Conservation (phyloP, 495 filamentous ascomycete genomes). For the Xylaria cubensis region DNA sequence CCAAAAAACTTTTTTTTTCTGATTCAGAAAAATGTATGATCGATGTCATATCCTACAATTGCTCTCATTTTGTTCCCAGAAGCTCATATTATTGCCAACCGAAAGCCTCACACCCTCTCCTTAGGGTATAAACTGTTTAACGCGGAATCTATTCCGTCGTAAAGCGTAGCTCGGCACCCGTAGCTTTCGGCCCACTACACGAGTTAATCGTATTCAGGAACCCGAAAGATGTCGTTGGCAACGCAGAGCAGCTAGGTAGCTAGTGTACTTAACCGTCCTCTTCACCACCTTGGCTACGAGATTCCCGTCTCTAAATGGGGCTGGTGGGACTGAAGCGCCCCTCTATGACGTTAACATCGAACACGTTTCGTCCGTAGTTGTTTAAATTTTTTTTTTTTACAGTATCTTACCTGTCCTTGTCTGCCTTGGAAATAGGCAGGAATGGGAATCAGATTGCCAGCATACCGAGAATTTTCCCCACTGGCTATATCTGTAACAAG, state of each 20-base stretch:
- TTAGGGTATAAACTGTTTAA: background rate
- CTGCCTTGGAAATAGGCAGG: conserved; percentile 3
- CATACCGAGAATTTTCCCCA: background rate
- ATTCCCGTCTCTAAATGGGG: conserved; percentile 10
- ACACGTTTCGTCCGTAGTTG: conserved; percentile 4
- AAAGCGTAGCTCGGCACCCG: background rate
- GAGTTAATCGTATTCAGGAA: conserved; percentile 16
- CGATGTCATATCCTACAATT: background rate
- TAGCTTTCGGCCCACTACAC: conserved; percentile 2
- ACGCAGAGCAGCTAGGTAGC: background rate
- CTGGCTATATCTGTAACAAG: background rate
- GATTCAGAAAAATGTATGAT: background rate
- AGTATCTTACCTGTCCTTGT: background rate
- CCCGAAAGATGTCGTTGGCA: conserved; percentile 3
- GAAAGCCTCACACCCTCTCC: background rate
- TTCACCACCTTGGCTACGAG: background rate
- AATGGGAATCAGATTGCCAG: background rate
- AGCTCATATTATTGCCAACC: background rate
- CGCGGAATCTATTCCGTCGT: background rate
- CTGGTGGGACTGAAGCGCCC: conserved; percentile 13
- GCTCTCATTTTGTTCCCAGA: background rate
- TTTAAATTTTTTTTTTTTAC: background rate
- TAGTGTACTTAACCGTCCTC: conserved; percentile 1
- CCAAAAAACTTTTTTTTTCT: too few species aligned
- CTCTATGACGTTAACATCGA: conserved; percentile 21